Evolutionary conservation across 2,329 filamentous ascomycete genomes (phyloP).

Genomic region (Scedosporium apiospermum): DNA sequence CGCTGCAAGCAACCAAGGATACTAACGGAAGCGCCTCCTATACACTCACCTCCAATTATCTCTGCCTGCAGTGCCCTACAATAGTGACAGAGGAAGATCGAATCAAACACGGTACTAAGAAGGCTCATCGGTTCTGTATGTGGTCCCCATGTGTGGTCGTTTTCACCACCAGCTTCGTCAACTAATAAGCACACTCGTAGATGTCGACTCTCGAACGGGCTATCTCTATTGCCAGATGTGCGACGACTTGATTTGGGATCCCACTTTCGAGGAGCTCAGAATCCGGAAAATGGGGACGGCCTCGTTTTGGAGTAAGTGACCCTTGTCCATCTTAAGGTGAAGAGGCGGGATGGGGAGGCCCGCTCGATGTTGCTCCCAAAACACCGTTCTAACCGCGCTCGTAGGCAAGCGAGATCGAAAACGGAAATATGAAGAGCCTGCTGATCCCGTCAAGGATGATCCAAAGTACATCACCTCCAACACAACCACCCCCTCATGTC

Average conservation of each 20-base stretch:
- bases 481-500: slow-evolving; percentile 70
- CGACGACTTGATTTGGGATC: slow-evolving; percentile 75
- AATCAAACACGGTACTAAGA: slow-evolving; percentile 57
- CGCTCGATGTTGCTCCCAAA: not conserved
- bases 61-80: slow-evolving; percentile 64
- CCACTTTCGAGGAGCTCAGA: slow-evolving; percentile 66
- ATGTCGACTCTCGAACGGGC: slow-evolving; percentile 68
- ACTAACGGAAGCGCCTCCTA: slow-evolving; percentile 47
- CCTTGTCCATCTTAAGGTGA: not conserved
- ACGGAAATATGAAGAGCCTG: slow-evolving; percentile 64
- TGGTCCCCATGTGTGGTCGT: not conserved
- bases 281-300: slow-evolving; percentile 60
- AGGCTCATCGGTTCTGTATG: slow-evolving; percentile 64
- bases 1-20: slow-evolving; percentile 51
- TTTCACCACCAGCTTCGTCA: not conserved
- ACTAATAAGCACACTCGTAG: slow-evolving; percentile 32
- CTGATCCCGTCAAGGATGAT: slow-evolving; percentile 60
- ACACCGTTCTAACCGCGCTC: not conserved
- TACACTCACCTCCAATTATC: slow-evolving; percentile 57
- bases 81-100: slow-evolving; percentile 59
- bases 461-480: slow-evolving; percentile 69
- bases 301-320: slow-evolving; percentile 49
- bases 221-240: slow-evolving; percentile 74
- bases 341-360: too few relatives aligned
- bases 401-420: slow-evolving; percentile 46